A percentile compares a stretch with the other conserved stretches of the same genome.
phyloP scores from a whole-genome alignment of 139 green algal species.

The Pedinophyceae sp. region DNA sequence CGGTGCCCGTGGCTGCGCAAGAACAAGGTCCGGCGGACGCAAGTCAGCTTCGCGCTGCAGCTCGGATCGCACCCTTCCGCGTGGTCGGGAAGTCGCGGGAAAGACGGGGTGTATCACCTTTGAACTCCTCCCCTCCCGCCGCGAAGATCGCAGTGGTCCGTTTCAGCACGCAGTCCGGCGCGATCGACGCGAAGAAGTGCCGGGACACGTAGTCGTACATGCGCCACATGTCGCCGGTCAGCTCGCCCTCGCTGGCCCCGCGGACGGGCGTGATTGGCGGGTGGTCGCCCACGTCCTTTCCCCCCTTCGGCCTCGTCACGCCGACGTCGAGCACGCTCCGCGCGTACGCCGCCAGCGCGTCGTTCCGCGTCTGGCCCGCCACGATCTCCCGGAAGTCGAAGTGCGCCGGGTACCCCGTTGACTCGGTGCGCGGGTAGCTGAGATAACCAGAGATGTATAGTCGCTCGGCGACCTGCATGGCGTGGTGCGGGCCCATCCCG shows the following conservation, averaged over 20 bases:
- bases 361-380: conserved; percentile 34
- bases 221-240: conserved; percentile 60
- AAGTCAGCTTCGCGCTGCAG: no score
- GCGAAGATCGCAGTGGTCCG: conserved; percentile 29
- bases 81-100: no score
- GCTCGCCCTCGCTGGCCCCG: conserved; percentile 39
- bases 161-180: conserved; percentile 27
- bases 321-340: not conserved
- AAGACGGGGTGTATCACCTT: no score
- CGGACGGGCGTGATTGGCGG: conserved; percentile 76
- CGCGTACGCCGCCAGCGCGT: conserved; percentile 63
- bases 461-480: conserved; percentile 69
- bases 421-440: conserved; percentile 78
- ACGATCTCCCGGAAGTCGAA: conserved; percentile 60
- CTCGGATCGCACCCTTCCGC: no score
- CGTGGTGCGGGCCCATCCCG: conserved; percentile 53
- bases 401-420: conserved; percentile 57
- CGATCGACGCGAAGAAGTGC: conserved; percentile 57
- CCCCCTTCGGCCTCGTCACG: conserved; percentile 28
- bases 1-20: conserved; percentile 17
- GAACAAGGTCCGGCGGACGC: no score
- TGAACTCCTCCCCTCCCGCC: conserved; percentile 47
- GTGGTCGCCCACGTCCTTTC: conserved; percentile 66
- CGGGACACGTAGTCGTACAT: conserved; percentile 72
- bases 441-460: conserved; percentile 73